Conservation (phyloP, 2,329 filamentous ascomycete genomes). For the Furcasterigmium sp. region DNA sequence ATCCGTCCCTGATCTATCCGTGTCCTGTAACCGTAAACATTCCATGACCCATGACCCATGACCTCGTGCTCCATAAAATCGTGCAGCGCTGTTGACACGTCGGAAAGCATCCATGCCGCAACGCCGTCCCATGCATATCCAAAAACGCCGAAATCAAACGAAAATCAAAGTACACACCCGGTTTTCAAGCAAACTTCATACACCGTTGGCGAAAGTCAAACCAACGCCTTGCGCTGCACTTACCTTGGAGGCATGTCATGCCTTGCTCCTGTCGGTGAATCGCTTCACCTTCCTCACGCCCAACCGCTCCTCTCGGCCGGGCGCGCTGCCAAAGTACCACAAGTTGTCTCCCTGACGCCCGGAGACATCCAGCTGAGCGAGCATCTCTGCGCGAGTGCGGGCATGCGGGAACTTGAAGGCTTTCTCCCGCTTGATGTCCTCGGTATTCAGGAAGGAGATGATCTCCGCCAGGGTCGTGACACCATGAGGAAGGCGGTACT, state of each 20-base stretch:
- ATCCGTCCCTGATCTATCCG: no score
- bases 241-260: background rate
- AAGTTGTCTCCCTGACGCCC: conserved; percentile 39
- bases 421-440: conserved; percentile 65
- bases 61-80: no score
- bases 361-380: conserved; percentile 59
- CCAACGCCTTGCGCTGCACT: no score
- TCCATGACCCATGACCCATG: no score
- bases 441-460: conserved; percentile 70
- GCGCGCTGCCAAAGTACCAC: conserved; percentile 44
- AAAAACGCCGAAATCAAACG: no score
- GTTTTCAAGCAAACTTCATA: no score
- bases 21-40: no score
- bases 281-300: conserved; percentile 38
- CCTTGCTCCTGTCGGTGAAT: conserved; percentile 35
- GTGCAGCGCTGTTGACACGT: no score
- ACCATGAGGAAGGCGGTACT: conserved; percentile 66
- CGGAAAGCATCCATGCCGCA: no score
- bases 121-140: no score
- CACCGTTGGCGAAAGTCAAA: no score
- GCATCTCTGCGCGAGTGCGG: conserved; percentile 53
- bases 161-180: no score
- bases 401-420: conserved; percentile 66
- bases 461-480: conserved; percentile 70
- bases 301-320: conserved; percentile 32